These are phyloP conservation scores for Macadamia tetraphylla DNA, from an alignment of 164 flowering plant genomes.

Conservation along the genomic window DNA sequence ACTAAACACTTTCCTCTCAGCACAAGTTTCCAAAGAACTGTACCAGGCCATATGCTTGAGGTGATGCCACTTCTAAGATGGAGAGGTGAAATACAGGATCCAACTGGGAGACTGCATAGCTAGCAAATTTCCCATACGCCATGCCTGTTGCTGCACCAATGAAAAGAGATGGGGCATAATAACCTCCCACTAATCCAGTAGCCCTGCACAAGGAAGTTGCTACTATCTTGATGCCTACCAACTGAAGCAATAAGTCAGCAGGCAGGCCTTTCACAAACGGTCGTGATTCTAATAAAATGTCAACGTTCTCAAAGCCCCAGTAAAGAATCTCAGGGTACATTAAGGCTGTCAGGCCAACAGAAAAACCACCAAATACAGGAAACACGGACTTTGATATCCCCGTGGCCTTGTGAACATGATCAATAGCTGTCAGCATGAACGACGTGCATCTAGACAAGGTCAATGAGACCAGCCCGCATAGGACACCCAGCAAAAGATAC, in stretches of 20 bases:
- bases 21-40: slow-evolving; percentile 6
- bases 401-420: slow-evolving; percentile 36
- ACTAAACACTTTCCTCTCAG: background rate
- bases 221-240: slow-evolving; percentile 69
- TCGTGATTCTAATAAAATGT: slow-evolving; percentile 73
- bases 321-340: slow-evolving; percentile 90
- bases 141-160: slow-evolving; percentile 97
- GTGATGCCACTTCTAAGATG: slow-evolving; percentile 84
- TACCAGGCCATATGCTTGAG: slow-evolving; percentile 99
- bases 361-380: slow-evolving; percentile 71
- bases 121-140: slow-evolving; percentile 81
- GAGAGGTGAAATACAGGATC: slow-evolving; percentile 56
- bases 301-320: slow-evolving; percentile 95
- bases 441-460: slow-evolving; percentile 67
- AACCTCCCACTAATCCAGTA: slow-evolving; percentile 93
- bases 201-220: slow-evolving; percentile 85
- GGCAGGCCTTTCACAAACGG: slow-evolving; percentile 66
- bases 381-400: slow-evolving; percentile 57
- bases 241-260: slow-evolving; percentile 64
- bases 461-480: slow-evolving; percentile 84
- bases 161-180: slow-evolving; percentile 92
- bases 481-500: slow-evolving; percentile 80
- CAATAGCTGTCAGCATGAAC: slow-evolving; percentile 36
- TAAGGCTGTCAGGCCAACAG: slow-evolving; percentile 78
- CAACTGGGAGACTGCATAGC: slow-evolving; percentile 37